Evolutionary conservation across 306 rosid genomes (phyloP).

Genomic region (Cucumis cinereus): DNA sequence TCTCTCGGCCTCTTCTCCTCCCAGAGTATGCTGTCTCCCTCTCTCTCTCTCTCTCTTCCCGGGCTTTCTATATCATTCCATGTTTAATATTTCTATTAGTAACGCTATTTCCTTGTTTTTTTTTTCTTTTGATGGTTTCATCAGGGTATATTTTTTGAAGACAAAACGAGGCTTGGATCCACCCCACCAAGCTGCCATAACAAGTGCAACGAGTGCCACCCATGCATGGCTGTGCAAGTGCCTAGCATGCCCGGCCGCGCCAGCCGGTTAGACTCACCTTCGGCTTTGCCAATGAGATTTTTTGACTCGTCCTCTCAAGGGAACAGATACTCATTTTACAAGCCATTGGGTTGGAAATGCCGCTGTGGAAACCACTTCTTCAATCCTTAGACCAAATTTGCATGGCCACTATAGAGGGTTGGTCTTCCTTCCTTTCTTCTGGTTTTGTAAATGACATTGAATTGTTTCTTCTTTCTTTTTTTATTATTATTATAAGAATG

Average conservation of each 20-base stretch:
- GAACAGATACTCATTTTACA: conserved; percentile 78
- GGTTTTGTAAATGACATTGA: background rate
- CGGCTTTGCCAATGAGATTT: conserved; percentile 16
- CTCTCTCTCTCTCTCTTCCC: background rate
- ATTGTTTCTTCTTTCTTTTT: background rate
- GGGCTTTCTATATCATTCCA: background rate
- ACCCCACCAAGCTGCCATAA: conserved; percentile 94
- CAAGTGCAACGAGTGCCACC: conserved; percentile 83
- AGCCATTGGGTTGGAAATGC: conserved; percentile 96
- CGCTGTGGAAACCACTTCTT: conserved; percentile 63
- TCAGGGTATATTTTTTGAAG: conserved; percentile 51
- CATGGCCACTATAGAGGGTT: background rate
- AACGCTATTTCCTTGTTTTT: background rate
- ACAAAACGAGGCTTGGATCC: conserved; percentile 75
- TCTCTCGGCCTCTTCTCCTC: conserved; percentile 30
- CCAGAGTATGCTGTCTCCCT: conserved; percentile 23
- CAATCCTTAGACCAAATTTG: conserved; percentile 41
- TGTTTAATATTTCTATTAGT: background rate
- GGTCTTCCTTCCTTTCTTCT: background rate
- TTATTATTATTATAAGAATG: background rate
- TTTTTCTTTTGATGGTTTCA: background rate
- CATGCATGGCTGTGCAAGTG: conserved; percentile 93
- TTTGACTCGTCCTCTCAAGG: conserved; percentile 30
- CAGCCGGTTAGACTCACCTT: conserved; percentile 19
- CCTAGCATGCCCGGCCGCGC: conserved; percentile 38